phyloP scores from a whole-genome alignment of 257 asterid genomes.

The Cordia subcordata region DNA sequence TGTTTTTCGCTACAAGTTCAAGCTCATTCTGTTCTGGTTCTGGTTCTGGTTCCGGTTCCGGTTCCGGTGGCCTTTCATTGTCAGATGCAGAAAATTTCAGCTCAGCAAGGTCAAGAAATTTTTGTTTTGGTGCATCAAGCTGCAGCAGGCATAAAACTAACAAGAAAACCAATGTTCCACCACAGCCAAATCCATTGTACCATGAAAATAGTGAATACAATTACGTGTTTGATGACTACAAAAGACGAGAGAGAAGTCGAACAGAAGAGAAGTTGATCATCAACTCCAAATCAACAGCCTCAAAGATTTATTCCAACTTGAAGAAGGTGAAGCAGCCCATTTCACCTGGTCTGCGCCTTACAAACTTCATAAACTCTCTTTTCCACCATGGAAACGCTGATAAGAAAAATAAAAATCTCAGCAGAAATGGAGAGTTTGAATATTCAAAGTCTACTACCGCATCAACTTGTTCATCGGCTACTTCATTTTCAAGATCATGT shows the following conservation, averaged over 20 bases:
- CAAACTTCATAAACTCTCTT: conserved; percentile 51
- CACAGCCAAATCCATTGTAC: not conserved
- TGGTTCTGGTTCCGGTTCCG: too few species aligned
- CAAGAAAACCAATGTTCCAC: conserved; percentile 24
- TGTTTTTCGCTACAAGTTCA: conserved; percentile 67
- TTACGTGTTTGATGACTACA: conserved; percentile 12
- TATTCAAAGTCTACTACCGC: conserved; percentile 14
- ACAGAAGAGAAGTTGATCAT: conserved; percentile 18
- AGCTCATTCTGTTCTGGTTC: too few species aligned
- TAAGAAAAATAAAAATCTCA: conserved; percentile 37
- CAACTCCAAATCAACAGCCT: conserved; percentile 42
- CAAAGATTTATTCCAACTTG: conserved; percentile 56
- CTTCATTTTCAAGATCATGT: conserved; percentile 65
- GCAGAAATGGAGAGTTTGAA: conserved; percentile 5
- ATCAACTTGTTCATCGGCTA: conserved; percentile 43
- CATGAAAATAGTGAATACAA: conserved; percentile 14
- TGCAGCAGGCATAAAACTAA: conserved; percentile 38
- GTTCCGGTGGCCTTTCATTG: conserved; percentile 74
- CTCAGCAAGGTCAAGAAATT: conserved; percentile 22
- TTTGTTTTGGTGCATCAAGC: conserved; percentile 38
- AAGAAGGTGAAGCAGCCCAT: conserved; percentile 77
- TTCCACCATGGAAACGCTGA: conserved; percentile 29
- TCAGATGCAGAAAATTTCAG: conserved; percentile 64
- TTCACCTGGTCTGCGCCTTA: conserved; percentile 69
- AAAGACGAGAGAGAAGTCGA: conserved; percentile 11